Base-by-base conservation (phyloP, 2,329 filamentous ascomycete species). In the Aspergillus tamarii region DNA sequence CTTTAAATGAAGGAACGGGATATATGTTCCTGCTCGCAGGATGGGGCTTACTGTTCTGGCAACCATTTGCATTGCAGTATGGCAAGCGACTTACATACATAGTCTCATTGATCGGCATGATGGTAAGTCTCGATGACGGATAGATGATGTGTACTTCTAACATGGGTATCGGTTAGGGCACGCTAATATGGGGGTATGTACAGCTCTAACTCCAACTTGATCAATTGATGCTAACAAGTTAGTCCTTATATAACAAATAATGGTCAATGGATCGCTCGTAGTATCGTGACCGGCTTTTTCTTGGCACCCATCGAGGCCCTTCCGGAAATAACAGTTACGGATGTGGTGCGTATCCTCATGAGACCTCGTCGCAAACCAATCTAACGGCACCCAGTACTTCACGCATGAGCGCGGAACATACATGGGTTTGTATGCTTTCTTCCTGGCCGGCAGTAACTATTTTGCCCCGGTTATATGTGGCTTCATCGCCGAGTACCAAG, bases 41-140 rank as follows among this genome's bases (percentile, higher is more conserved):
- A 26, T 83, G 81, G 80, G 79, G 79, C 0, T 70, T 80, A 21
- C 61, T 83, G 1, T 78, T 83, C 57, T 83, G 82, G 82, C 82
- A 84, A 64, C 80, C 81, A 0, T 77, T 83, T 59, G 79, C 81
- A 2, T 67, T 81, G 65, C 77, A 81, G 50, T 83, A 79, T 69
- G 81, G 81, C 26, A 78, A 78, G 63, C 71, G 77, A 7, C 63
- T 76, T 60, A 76, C 74, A 0, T 78, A 76, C 61, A 48, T 79
- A 7, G 10, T 78, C 3, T 78, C 77, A 0, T 56, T 78, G 55
- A 50, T 70, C 16, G 76, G 76, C 7, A 70, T 73, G 8, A 52
- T 77, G 65, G 76, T 78, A 63, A 66, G 75, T 65, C 16, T 11
- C 19, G 10, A 52, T 4, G 16, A n/a, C 21, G 6, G 16, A 32